phyloP scores from a whole-genome alignment of 1,284 basidiomycete species.

The Austroboletus rostrupii region DNA sequence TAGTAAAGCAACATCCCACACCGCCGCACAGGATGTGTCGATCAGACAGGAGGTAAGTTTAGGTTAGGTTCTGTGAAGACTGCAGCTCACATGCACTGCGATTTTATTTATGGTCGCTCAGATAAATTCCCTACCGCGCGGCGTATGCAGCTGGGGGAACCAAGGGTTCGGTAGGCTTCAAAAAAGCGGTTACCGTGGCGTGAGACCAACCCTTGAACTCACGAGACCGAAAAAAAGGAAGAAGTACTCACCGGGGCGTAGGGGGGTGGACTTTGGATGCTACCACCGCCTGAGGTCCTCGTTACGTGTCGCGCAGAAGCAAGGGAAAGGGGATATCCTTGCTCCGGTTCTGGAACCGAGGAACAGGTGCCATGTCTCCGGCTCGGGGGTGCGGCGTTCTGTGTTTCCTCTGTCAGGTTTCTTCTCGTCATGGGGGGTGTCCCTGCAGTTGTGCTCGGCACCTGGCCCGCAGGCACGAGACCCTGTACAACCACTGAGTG shows the following conservation, averaged over 20 bases:
- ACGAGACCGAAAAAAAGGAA: neutral
- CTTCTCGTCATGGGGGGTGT: neutral
- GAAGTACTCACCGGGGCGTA: conserved; percentile 20
- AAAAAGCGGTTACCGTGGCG: neutral
- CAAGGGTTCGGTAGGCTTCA: conserved; percentile 10
- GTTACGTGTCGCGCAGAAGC: neutral
- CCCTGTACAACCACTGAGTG: neutral
- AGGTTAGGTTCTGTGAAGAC: conserved; percentile 3
- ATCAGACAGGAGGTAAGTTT: neutral
- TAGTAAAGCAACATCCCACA: conserved; percentile 7
- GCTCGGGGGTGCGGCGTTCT: neutral
- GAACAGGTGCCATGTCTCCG: neutral
- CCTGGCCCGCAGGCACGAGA: neutral
- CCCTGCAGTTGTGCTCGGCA: neutral
- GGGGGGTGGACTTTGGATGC: conserved; percentile 18
- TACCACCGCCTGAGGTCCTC: neutral
- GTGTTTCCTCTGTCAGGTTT: no score
- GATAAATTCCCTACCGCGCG: conserved; percentile 1
- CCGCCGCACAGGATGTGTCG: neutral
- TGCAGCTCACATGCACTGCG: neutral
- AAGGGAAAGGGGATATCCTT: neutral
- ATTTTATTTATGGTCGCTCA: neutral
- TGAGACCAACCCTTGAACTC: neutral
- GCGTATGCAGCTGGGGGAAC: conserved; percentile 2
- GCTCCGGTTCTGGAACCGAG: neutral